Evolutionary conservation across 2,329 filamentous ascomycete species (phyloP).

Genomic region (Rugonectria rugulosa): DNA sequence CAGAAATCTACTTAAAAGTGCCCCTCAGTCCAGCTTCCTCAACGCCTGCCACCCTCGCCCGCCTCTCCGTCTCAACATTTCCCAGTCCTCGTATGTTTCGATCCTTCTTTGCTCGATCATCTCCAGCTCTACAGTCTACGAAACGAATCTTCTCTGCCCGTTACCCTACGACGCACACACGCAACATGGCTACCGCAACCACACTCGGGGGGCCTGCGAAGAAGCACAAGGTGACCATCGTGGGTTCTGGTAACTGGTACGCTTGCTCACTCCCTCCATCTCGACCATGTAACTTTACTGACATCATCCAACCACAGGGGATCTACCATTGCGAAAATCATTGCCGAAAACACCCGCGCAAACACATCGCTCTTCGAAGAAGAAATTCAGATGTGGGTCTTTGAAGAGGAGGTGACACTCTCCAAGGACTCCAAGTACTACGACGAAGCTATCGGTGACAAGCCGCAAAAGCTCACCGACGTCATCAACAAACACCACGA

Average conservation of each 20-base stretch:
- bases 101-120: slow-evolving; percentile 26
- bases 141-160: slow-evolving; percentile 25
- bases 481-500: slow-evolving; percentile 94
- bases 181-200: slow-evolving; percentile 48
- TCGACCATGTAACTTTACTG: neutral
- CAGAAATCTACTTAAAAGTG: slow-evolving; percentile 26
- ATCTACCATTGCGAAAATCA: slow-evolving; percentile 95
- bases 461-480: slow-evolving; percentile 84
- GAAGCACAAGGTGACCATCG: slow-evolving; percentile 91
- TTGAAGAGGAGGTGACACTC: slow-evolving; percentile 86
- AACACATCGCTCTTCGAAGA: slow-evolving; percentile 84
- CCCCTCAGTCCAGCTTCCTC: slow-evolving; percentile 33
- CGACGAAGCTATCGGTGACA: slow-evolving; percentile 66
- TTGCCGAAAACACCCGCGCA: slow-evolving; percentile 87
- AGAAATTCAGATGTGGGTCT: slow-evolving; percentile 98
- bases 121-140: slow-evolving; percentile 20
- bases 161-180: slow-evolving; percentile 28
- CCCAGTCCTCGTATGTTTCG: slow-evolving; percentile 34
- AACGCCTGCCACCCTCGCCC: slow-evolving; percentile 3
- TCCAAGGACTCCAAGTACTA: slow-evolving; percentile 77
- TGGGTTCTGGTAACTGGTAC: slow-evolving; percentile 97
- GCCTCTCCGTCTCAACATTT: slow-evolving; percentile 12
- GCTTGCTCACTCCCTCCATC: neutral
- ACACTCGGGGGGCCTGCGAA: slow-evolving; percentile 61
- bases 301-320: slow-evolving; percentile 67